These are phyloP conservation scores for Rubia balearica DNA, from an alignment of 305 asterid genomes.

Conservation along the genomic window DNA sequence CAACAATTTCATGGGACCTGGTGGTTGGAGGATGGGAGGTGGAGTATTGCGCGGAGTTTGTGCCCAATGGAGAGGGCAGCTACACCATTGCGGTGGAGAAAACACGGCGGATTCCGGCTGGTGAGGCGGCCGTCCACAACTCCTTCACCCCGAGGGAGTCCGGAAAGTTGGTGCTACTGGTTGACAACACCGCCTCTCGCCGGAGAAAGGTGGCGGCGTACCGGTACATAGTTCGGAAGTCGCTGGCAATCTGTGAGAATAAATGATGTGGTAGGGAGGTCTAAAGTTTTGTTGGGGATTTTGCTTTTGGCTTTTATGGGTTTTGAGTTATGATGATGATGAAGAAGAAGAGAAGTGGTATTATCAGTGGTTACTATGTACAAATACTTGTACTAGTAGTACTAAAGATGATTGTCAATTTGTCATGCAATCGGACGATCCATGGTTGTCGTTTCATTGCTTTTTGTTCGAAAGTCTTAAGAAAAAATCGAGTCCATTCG, in stretches of 20 bases:
- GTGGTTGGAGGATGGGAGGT: constrained; percentile 98
- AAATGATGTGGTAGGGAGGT: background rate
- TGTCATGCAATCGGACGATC: background rate
- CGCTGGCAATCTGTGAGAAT: constrained; percentile 21
- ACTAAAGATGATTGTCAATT: no score
- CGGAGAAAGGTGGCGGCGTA: constrained; percentile 84
- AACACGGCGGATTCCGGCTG: constrained; percentile 45
- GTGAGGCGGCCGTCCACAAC: constrained; percentile 58
- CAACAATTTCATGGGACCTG: constrained; percentile 83
- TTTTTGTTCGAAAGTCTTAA: no score
- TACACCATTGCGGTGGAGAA: constrained; percentile 90
- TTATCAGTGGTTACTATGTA: background rate
- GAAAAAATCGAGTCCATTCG: no score
- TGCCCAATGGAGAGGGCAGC: constrained; percentile 55
- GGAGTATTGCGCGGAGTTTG: constrained; percentile 75
- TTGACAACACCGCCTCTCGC: constrained; percentile 66
- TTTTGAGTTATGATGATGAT: no score
- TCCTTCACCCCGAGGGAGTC: constrained; percentile 50
- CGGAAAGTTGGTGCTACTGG: constrained; percentile 79
- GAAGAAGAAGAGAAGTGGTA: background rate
- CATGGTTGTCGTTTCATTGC: background rate
- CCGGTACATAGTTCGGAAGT: constrained; percentile 65
- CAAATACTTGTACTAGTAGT: background rate
- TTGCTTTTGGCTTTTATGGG: background rate
- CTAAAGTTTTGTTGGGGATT: background rate